phyloP scores from a whole-genome alignment of 306 rosid species.

The Mimosa pudica region DNA sequence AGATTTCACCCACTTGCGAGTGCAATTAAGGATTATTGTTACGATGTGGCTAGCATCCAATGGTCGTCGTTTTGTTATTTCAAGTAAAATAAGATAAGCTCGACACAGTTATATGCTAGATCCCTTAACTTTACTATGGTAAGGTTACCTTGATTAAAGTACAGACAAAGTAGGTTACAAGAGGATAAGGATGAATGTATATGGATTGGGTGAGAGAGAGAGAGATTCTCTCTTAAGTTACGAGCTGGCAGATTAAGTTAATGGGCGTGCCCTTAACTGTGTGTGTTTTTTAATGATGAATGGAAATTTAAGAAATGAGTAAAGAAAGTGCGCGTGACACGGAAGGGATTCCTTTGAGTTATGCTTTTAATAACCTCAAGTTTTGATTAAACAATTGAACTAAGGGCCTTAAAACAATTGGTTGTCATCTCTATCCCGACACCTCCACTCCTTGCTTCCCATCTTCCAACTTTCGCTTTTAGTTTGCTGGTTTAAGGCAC shows the following conservation, averaged over 20 bases:
- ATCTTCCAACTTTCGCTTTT: constrained; percentile 62
- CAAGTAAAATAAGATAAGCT: constrained; percentile 40
- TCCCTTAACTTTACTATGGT: constrained; percentile 38
- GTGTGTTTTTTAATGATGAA: constrained; percentile 31
- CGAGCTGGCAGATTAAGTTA: constrained; percentile 27
- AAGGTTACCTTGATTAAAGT: constrained; percentile 40
- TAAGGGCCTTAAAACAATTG: constrained; percentile 49
- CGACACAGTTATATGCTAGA: neutral
- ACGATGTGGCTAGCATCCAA: constrained; percentile 21
- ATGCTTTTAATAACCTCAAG: constrained; percentile 48
- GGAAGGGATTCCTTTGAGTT: constrained; percentile 53
- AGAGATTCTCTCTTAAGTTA: constrained; percentile 44
- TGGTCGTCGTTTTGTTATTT: constrained; percentile 30
- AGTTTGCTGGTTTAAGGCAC: constrained; percentile 35
- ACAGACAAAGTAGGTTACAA: constrained; percentile 36
- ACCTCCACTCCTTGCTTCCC: constrained; percentile 70
- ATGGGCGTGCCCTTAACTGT: constrained; percentile 10
- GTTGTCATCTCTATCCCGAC: constrained; percentile 90
- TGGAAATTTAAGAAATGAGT: constrained; percentile 30
- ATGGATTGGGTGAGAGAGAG: constrained; percentile 2
- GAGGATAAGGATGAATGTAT: constrained; percentile 71
- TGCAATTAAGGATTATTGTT: constrained; percentile 25
- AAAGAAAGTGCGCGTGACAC: constrained; percentile 69
- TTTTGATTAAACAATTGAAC: constrained; percentile 38
- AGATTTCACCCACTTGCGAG: constrained; percentile 20